phyloP scores from a whole-genome alignment of 2,329 filamentous ascomycete genomes.

The Aspergillus ochraceoroseus region DNA sequence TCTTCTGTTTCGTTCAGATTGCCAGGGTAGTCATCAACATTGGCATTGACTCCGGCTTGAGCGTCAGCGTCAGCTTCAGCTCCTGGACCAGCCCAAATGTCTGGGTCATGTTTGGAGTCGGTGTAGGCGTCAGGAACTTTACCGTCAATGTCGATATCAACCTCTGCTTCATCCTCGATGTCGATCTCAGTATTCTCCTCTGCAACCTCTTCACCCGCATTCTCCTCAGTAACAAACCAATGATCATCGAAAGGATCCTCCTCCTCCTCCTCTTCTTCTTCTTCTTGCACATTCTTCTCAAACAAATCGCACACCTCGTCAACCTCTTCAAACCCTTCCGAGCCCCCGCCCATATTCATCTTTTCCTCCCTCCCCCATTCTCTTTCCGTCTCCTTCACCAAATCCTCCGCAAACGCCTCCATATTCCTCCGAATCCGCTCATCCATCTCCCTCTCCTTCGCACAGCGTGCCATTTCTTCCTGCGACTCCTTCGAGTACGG shows the following conservation, averaged over 20 bases:
- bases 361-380: no score
- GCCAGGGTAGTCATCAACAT: no score
- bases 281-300: background rate
- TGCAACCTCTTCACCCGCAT: background rate
- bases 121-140: background rate
- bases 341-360: background rate
- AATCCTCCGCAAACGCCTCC: constrained; percentile 5
- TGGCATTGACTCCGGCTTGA: no score
- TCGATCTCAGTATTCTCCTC: background rate
- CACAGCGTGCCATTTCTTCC: constrained; percentile 19
- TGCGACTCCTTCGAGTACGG: constrained; percentile 22
- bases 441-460: constrained; percentile 4
- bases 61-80: background rate
- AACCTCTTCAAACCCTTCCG: background rate
- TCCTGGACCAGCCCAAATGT: background rate
- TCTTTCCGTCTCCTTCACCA: background rate
- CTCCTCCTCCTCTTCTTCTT: background rate
- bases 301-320: background rate
- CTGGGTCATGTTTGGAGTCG: background rate
- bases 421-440: constrained; percentile 10
- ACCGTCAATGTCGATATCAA: background rate
- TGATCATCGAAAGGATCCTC: background rate
- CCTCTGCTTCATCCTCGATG: background rate
- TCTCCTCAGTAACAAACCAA: background rate
- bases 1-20: background rate